Evolutionary conservation across 768 basidiomycete genomes (phyloP).

Genomic region (Cystoderma amianthinum): DNA sequence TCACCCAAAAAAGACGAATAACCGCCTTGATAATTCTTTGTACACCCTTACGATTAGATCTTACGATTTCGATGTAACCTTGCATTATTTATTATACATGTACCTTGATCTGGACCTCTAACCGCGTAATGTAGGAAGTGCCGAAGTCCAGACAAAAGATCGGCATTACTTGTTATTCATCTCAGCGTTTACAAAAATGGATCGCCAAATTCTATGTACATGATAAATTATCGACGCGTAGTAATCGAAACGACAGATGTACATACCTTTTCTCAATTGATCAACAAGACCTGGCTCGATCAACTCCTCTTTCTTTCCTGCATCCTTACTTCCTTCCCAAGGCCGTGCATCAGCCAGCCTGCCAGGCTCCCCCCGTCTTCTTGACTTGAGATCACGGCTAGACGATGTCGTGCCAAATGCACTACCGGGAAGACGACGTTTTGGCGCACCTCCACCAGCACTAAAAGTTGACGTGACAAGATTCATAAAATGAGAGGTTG

Average conservation of each 20-base stretch:
- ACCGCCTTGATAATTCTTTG: no score
- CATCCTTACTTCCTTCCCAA: conserved; percentile 9
- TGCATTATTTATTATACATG: no score
- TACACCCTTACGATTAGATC: no score
- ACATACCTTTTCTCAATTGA: conserved; percentile 45
- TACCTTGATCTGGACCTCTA: no score
- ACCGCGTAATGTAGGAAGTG: no score
- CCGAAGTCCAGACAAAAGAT: no score
- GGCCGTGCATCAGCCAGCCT: conserved; percentile 10
- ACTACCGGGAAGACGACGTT: conserved; percentile 46
- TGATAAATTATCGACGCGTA: no score
- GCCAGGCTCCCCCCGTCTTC: conserved; percentile 38
- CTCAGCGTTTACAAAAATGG: no score
- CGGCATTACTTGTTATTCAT: no score
- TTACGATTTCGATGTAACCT: no score
- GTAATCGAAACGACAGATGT: no score
- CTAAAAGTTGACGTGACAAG: conserved; percentile 23
- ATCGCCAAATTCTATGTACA: no score
- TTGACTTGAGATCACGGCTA: conserved; percentile 42
- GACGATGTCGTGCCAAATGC: conserved; percentile 31
- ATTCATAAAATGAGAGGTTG: conserved; percentile 19
- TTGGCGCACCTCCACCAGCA: conserved; percentile 26
- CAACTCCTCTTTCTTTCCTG: conserved; percentile 47
- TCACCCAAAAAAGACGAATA: conserved; percentile 4
- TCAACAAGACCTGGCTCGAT: conserved; percentile 44